A percentile compares a stretch with the other conserved stretches of the same genome.
These are phyloP conservation scores for Gonium pectorale DNA, from an alignment of 139 green algal species.

Conservation along the genomic window DNA sequence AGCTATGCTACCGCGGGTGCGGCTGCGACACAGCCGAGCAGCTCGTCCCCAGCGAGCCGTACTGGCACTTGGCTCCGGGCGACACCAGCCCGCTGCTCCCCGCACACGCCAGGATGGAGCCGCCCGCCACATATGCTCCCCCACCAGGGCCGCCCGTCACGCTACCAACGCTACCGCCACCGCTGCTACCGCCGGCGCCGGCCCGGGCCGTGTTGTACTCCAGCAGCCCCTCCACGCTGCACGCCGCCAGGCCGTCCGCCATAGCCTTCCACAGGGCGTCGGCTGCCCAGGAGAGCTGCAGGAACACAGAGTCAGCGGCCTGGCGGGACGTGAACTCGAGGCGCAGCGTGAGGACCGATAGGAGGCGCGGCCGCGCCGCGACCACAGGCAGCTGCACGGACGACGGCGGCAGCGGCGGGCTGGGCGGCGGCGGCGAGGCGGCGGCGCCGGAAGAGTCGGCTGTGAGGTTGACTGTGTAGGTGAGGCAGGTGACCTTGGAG, in stretches of 20 bases:
- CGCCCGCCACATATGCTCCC: neutral
- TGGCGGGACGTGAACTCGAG: neutral
- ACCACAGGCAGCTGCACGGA: neutral
- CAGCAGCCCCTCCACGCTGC: conserved; percentile 1
- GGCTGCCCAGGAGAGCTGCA: neutral
- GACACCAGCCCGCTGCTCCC: neutral
- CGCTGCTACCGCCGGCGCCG: neutral
- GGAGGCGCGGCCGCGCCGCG: neutral
- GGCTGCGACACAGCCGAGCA: too few relatives aligned
- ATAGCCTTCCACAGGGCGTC: neutral
- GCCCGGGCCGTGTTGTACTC: neutral
- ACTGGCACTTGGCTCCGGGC: neutral
- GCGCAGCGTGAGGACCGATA: neutral
- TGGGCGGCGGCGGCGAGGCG: neutral
- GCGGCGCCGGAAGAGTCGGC: neutral
- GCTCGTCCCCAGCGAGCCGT: neutral
- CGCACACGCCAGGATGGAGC: neutral
- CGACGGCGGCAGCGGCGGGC: neutral
- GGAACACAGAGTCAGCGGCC: neutral
- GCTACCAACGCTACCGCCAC: neutral
- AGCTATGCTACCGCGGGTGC: too few relatives aligned
- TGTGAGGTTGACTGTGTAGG: neutral
- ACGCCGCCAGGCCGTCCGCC: neutral
- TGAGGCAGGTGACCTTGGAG: neutral
- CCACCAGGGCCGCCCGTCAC: neutral